Evolutionary conservation across 2,329 filamentous ascomycete species (phyloP).

Genomic region (Ophiosphaerella herpotricha): DNA sequence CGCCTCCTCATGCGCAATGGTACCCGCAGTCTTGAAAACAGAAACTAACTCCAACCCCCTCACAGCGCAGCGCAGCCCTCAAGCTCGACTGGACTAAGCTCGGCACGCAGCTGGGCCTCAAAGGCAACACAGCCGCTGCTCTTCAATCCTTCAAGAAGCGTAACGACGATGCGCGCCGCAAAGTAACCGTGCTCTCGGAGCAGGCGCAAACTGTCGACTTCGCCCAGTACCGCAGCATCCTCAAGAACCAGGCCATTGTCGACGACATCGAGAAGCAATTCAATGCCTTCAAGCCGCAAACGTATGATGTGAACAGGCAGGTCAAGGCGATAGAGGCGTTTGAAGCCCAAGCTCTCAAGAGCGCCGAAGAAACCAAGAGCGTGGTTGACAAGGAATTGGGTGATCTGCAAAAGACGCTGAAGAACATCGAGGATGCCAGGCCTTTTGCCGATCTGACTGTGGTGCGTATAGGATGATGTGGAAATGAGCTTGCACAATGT

Average conservation of each 20-base stretch:
- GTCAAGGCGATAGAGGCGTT: conserved; percentile 98
- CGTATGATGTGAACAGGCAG: conserved; percentile 91
- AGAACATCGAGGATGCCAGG: conserved; percentile 95
- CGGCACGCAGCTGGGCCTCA: conserved; percentile 90
- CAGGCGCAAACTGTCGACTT: conserved; percentile 90
- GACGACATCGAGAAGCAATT: conserved; percentile 98
- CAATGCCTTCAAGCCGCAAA: conserved; percentile 84
- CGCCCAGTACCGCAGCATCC: conserved; percentile 81
- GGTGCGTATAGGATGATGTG: conserved; percentile 63
- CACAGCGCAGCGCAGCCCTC: conserved; percentile 93
- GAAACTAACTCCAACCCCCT: conserved; percentile 38
- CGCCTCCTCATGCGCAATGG: conserved; percentile 31
- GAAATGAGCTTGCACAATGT: conserved; percentile 10
- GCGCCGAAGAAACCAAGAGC: conserved; percentile 93
- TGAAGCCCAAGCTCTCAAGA: conserved; percentile 95
- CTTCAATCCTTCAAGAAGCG: conserved; percentile 99
- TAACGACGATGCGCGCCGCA: conserved; percentile 97
- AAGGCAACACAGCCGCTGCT: conserved; percentile 87
- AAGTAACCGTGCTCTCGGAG: conserved; percentile 82
- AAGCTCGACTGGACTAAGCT: conserved; percentile 99
- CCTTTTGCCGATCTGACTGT: conserved; percentile 97
- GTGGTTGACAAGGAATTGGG: conserved; percentile 94
- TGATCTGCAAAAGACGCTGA: conserved; percentile 90
- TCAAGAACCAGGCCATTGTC: conserved; percentile 95
- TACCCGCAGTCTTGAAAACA: conserved; percentile 19